These are phyloP conservation scores for Saturnispora galanensis DNA, from an alignment of 805 yeast species.

Conservation along the genomic window DNA sequence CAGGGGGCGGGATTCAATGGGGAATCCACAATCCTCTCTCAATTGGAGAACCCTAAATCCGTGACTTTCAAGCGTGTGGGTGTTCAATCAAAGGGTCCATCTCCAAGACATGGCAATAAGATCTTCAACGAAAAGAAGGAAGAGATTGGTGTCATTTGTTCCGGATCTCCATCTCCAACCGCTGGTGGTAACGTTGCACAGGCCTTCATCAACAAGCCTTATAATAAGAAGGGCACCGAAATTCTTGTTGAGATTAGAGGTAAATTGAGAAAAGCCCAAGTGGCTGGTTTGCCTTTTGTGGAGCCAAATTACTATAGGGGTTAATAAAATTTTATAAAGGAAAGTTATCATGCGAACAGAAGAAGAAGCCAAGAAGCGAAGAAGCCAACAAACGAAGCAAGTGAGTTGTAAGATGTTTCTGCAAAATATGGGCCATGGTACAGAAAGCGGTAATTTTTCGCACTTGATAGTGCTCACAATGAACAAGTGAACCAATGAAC, in stretches of 20 bases:
- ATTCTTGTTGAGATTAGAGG: constrained; percentile 75
- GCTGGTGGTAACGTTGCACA: constrained; percentile 80
- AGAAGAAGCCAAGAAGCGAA: no score
- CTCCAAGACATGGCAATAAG: constrained; percentile 76
- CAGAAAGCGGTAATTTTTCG: no score
- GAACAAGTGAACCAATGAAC: no score
- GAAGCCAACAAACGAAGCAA: no score
- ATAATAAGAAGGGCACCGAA: constrained; percentile 63
- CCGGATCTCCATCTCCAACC: constrained; percentile 56
- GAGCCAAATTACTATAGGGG: constrained; percentile 57
- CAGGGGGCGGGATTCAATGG: constrained; percentile 61
- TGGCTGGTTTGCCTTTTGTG: constrained; percentile 82
- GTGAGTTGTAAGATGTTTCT: no score
- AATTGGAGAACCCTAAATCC: constrained; percentile 52
- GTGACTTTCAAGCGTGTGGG: constrained; percentile 66
- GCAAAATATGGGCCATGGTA: no score
- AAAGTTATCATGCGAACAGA: no score
- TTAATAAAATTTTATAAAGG: neutral
- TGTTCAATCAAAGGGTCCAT: constrained; percentile 68
- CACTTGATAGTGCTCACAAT: no score
- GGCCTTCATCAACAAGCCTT: constrained; percentile 69
- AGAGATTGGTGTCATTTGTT: constrained; percentile 42
- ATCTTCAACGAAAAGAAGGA: constrained; percentile 44
- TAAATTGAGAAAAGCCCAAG: constrained; percentile 62
- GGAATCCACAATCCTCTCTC: constrained; percentile 53